A percentile compares a stretch with the other conserved stretches of the same genome.
phyloP scores from a whole-genome alignment of 139 green algal species.

The Haematococcus lacustris region DNA sequence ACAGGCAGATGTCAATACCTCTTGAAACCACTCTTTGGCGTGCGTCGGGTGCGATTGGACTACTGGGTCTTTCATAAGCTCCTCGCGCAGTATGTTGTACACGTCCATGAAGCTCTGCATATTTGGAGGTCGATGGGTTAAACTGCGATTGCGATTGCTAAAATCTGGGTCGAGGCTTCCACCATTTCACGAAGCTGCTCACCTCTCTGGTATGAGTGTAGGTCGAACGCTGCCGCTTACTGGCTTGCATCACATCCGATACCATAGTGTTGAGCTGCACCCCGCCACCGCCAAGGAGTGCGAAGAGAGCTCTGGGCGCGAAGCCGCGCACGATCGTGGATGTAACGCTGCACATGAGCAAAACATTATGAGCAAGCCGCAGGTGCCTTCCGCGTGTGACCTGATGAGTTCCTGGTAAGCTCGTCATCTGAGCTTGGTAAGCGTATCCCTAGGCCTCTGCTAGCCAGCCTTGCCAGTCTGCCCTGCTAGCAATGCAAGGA shows the following conservation, averaged over 20 bases:
- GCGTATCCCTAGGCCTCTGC: too few relatives aligned
- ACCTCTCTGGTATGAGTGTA: background rate
- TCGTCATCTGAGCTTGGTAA: too few relatives aligned
- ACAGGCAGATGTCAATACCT: constrained; percentile 38
- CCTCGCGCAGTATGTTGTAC: constrained; percentile 60
- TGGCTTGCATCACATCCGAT: background rate
- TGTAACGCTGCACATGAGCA: too few relatives aligned
- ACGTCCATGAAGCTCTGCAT: constrained; percentile 20
- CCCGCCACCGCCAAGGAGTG: background rate
- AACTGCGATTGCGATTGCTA: background rate
- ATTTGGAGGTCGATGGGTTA: background rate
- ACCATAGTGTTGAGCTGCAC: too few relatives aligned
- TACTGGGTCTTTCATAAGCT: constrained; percentile 60
- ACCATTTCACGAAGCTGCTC: background rate
- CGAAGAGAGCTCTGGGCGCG: too few relatives aligned
- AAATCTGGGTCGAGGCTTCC: background rate
- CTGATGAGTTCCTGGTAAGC: too few relatives aligned
- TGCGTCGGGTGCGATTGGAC: constrained; percentile 46
- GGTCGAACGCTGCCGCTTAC: background rate
- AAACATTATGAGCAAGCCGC: too few relatives aligned
- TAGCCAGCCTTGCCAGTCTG: too few relatives aligned
- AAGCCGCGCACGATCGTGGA: too few relatives aligned
- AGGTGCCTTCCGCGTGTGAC: too few relatives aligned
- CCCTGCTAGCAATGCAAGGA: too few relatives aligned
- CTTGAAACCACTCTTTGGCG: constrained; percentile 57